Percentiles rank a stretch among this genome's conserved stretches.
phyloP scores from a whole-genome alignment of 1,139 yeast species.

The Diutina catenulata region DNA sequence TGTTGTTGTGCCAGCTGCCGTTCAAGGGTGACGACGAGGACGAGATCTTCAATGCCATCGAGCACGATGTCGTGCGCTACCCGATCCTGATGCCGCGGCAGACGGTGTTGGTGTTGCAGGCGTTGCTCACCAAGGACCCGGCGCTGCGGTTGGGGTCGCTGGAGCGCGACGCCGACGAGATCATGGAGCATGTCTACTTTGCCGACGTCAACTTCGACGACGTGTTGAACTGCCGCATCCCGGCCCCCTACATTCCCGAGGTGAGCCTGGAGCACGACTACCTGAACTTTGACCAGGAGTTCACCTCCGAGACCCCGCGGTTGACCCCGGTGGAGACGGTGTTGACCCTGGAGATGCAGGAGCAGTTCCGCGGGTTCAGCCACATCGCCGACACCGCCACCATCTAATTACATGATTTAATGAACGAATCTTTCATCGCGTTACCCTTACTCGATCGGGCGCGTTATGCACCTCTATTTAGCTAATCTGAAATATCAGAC shows the following conservation, averaged over 20 bases:
- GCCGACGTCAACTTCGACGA: conserved; percentile 85
- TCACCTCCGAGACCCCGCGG: conserved; percentile 89
- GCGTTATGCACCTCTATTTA: too few species aligned
- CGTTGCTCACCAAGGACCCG: conserved; percentile 84
- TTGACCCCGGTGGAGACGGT: conserved; percentile 90
- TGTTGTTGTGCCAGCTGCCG: conserved; percentile 94
- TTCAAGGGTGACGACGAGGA: conserved; percentile 98
- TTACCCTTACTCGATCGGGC: too few species aligned
- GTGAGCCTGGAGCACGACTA: conserved; percentile 82
- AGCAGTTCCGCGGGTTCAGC: conserved; percentile 93
- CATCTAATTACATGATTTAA: too few species aligned
- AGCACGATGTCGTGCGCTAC: conserved; percentile 93
- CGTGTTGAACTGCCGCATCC: conserved; percentile 56
- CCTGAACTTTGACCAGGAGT: conserved; percentile 87
- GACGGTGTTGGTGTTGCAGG: conserved; percentile 88
- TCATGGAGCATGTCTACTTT: conserved; percentile 93
- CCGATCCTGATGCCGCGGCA: conserved; percentile 98
- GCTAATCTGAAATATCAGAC: too few species aligned
- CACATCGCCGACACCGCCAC: conserved; percentile 51
- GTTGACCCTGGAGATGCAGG: conserved; percentile 81
- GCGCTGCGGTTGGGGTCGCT: conserved; percentile 74
- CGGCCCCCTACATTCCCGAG: conserved; percentile 79
- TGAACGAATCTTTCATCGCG: too few species aligned
- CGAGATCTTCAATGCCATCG: conserved; percentile 94
- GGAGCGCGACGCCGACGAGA: conserved; percentile 78